A percentile compares a stretch with the other conserved stretches of the same genome.
Conservation (phyloP, 1,139 yeast genomes). For the Geotrichum armillariae region DNA sequence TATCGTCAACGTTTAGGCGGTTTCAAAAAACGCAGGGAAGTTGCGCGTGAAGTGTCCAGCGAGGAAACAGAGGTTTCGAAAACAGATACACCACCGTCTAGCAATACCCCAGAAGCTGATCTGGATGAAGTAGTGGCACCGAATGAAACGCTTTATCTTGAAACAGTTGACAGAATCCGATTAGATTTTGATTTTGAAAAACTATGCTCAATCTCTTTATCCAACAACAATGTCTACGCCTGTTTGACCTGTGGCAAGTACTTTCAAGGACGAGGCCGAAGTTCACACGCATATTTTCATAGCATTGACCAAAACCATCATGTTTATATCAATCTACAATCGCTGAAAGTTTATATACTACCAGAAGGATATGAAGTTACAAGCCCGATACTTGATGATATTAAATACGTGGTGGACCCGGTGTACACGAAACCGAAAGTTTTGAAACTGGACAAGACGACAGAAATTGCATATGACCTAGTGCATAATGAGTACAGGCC, state of each 20-base stretch:
- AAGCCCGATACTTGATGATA: conserved; percentile 48
- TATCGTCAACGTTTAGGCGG: conserved; percentile 11
- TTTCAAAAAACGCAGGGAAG: not conserved
- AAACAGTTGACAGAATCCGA: conserved; percentile 53
- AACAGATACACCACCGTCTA: not conserved
- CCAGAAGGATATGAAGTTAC: conserved; percentile 59
- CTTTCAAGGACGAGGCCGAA: conserved; percentile 62
- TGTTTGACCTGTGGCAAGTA: conserved; percentile 76
- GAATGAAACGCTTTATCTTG: conserved; percentile 45
- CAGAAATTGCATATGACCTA: conserved; percentile 42
- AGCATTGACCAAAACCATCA: conserved; percentile 63
- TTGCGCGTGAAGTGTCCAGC: too few species aligned
- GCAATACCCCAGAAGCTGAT: not conserved
- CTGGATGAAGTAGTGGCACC: not conserved
- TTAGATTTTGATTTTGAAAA: conserved; percentile 74
- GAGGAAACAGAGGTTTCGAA: not conserved
- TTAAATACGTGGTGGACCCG: conserved; percentile 56
- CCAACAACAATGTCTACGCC: conserved; percentile 63
- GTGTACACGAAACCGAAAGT: conserved; percentile 45
- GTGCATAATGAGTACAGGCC: conserved; percentile 50
- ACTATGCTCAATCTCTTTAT: conserved; percentile 61
- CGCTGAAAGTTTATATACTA: conserved; percentile 51
- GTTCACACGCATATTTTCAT: conserved; percentile 69
- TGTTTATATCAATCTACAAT: conserved; percentile 56
- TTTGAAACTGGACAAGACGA: conserved; percentile 31